A percentile compares a stretch with the other conserved stretches of the same genome.
Conservation (phyloP, 257 asterid genomes). For the Coffea canephora region DNA sequence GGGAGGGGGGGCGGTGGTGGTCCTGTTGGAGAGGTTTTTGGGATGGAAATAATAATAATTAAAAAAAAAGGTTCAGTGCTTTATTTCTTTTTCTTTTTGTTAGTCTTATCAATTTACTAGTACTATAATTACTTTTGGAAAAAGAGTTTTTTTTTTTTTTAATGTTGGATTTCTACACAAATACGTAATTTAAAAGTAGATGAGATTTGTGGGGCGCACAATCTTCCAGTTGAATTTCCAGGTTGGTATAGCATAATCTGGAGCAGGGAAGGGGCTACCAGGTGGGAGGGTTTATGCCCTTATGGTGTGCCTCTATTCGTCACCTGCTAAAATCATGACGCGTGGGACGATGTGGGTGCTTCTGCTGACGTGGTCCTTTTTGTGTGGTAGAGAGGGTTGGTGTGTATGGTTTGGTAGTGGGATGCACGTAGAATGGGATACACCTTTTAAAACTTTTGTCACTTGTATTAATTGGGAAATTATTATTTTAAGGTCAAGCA, state of each 20-base stretch:
- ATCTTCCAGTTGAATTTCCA: not conserved
- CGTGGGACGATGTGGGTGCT: not conserved
- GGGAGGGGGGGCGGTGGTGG: no score
- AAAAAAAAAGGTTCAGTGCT: no score
- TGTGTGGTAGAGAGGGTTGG: not conserved
- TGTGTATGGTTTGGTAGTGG: not conserved
- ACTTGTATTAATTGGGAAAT: not conserved
- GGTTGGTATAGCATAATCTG: not conserved
- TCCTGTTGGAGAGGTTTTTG: not conserved
- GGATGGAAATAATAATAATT: not conserved
- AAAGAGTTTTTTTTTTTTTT: not conserved
- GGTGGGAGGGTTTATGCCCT: not conserved
- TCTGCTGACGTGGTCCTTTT: not conserved
- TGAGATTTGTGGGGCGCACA: slow-evolving; percentile 41
- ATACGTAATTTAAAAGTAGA: not conserved
- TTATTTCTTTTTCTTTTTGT: no score
- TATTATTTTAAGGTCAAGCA: not conserved
- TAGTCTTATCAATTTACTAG: no score
- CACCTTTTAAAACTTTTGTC: no score
- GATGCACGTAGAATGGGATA: no score
- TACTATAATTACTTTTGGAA: no score
- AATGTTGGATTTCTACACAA: not conserved
- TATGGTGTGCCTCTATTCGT: no score
- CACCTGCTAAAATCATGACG: not conserved
- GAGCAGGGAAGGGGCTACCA: not conserved